These are phyloP conservation scores for Chimonanthus praecox DNA, from an alignment of 164 flowering plant species.

Conservation along the genomic window DNA sequence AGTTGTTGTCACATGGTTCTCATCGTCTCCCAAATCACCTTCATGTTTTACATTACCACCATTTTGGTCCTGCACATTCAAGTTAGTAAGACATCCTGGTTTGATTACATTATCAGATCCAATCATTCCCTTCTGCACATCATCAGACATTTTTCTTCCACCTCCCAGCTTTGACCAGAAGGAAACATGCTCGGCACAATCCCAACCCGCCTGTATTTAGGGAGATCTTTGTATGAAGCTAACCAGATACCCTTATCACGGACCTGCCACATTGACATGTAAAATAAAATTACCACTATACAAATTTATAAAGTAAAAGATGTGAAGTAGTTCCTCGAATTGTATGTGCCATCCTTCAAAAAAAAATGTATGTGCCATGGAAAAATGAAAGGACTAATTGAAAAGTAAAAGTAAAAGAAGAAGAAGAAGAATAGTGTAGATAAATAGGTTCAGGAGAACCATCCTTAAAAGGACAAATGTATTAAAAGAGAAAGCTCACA, in stretches of 20 bases:
- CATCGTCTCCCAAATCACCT: slow-evolving; percentile 16
- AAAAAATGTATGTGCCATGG: no score
- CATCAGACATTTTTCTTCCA: slow-evolving; percentile 10
- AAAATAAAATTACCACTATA: no score
- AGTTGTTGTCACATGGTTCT: slow-evolving; percentile 17
- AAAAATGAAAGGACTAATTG: no score
- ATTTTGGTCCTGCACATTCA: slow-evolving; percentile 23
- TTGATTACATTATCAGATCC: slow-evolving; percentile 20
- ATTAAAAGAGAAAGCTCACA: no score
- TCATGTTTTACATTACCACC: slow-evolving; percentile 20
- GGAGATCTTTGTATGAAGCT: slow-evolving; percentile 60
- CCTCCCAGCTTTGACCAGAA: slow-evolving; percentile 47
- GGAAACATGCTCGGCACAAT: slow-evolving; percentile 89
- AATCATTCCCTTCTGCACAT: slow-evolving; percentile 11
- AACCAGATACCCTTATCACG: slow-evolving; percentile 81
- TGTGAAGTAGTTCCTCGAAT: no score
- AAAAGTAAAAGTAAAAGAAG: no score
- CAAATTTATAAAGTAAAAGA: no score
- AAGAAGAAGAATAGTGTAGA: no score
- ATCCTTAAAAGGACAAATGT: no score
- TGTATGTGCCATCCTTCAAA: no score
- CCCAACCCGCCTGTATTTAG: slow-evolving; percentile 35
- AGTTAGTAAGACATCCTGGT: background rate
- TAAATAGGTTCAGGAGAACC: no score
- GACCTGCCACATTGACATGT: slow-evolving; percentile 49